Evolutionary conservation across 495 filamentous ascomycete species (phyloP).

Genomic region (Xylaria palmicola): DNA sequence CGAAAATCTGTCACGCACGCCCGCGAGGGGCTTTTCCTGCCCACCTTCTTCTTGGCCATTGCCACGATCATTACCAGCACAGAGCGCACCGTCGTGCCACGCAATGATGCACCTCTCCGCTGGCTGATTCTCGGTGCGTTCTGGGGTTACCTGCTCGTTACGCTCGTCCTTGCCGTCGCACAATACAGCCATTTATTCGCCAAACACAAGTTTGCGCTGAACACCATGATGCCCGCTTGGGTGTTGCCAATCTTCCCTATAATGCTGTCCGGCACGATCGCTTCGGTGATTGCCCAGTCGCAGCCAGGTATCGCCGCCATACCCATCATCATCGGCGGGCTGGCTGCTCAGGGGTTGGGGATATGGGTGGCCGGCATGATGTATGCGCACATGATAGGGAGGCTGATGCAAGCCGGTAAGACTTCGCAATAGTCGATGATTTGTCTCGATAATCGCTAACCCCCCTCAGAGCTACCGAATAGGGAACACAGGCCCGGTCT

Average conservation of each 20-base stretch:
- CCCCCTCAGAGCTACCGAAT: constrained; percentile 39
- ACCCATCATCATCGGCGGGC: constrained; percentile 49
- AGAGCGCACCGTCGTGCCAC: constrained; percentile 55
- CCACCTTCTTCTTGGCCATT: constrained; percentile 64
- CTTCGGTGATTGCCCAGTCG: constrained; percentile 40
- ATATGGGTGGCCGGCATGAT: constrained; percentile 50
- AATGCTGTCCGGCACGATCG: constrained; percentile 55
- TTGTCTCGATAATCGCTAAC: neutral
- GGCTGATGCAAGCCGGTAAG: constrained; percentile 61
- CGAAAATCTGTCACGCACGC: constrained; percentile 58
- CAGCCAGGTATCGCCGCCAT: constrained; percentile 43
- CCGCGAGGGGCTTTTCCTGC: constrained; percentile 65
- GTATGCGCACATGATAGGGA: constrained; percentile 58
- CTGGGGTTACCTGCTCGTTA: constrained; percentile 50
- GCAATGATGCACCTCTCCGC: constrained; percentile 38
- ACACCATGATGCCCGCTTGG: constrained; percentile 54
- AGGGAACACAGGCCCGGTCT: constrained; percentile 58
- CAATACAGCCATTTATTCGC: constrained; percentile 57
- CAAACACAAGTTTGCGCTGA: constrained; percentile 34
- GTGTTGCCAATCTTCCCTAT: constrained; percentile 58
- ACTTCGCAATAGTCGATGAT: neutral
- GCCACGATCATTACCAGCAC: constrained; percentile 62
- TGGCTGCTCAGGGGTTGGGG: constrained; percentile 55
- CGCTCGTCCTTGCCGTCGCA: constrained; percentile 42
- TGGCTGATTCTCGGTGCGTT: constrained; percentile 45